These are phyloP conservation scores for Cladorrhinum sp. DNA, from an alignment of 2,329 filamentous ascomycete genomes.

Conservation along the genomic window DNA sequence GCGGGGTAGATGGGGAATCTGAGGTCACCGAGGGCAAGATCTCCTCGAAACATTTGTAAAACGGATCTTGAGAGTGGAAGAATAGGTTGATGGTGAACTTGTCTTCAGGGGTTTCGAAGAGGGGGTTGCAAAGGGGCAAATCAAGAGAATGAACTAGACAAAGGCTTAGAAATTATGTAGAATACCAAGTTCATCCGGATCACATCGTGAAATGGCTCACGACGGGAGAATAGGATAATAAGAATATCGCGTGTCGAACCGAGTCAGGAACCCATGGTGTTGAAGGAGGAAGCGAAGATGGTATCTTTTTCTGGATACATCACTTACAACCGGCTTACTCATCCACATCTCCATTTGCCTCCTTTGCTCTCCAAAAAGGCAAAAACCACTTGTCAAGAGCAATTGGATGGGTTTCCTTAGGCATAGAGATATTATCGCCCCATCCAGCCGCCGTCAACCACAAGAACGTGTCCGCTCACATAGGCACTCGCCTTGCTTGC, in stretches of 20 bases:
- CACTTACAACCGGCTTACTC: too few species aligned
- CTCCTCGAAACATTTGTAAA: too few species aligned
- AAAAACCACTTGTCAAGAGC: too few species aligned
- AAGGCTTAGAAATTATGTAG: neutral
- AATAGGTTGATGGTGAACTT: too few species aligned
- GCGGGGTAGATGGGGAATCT: neutral
- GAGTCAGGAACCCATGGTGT: slow-evolving; percentile 2
- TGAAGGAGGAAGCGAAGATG: neutral
- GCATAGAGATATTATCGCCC: slow-evolving; percentile 54
- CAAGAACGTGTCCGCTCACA: slow-evolving; percentile 76
- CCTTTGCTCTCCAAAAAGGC: too few species aligned
- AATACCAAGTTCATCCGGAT: neutral
- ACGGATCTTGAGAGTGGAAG: too few species aligned
- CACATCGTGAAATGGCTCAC: slow-evolving; percentile 4
- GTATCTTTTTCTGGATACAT: too few species aligned
- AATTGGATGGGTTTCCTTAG: too few species aligned
- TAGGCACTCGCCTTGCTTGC: slow-evolving; percentile 75
- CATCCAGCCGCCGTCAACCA: slow-evolving; percentile 93
- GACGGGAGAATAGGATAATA: slow-evolving; percentile 8
- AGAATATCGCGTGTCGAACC: neutral
- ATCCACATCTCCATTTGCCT: too few species aligned
- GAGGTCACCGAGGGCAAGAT: neutral
- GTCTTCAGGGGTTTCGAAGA: too few species aligned
- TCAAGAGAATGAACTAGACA: neutral
- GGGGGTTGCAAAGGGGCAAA: neutral